Conservation (phyloP, 768 basidiomycete species). For the Auriscalpium vulgare region DNA sequence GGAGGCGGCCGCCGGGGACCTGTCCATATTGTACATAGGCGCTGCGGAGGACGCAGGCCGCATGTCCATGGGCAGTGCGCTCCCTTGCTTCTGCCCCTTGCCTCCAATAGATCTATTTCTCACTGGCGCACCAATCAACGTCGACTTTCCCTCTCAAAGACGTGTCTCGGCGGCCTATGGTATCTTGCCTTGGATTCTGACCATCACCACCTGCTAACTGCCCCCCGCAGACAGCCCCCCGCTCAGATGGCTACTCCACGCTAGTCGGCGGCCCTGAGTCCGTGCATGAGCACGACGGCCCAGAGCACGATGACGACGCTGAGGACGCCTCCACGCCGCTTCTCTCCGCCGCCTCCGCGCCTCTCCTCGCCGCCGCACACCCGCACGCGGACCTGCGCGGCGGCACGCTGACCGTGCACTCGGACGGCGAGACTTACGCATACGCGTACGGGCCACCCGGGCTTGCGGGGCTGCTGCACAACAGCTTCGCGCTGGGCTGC, state of each 20-base stretch:
- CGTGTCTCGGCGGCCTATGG: no score
- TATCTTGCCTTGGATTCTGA: no score
- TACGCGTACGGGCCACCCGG: slow-evolving; percentile 74
- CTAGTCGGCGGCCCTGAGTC: background rate
- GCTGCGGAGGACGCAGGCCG: no score
- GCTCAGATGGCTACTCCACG: slow-evolving; percentile 1
- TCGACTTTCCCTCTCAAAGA: no score
- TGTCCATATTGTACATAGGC: no score
- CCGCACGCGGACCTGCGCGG: slow-evolving; percentile 3
- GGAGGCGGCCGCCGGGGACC: no score
- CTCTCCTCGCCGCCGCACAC: background rate
- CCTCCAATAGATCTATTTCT: background rate
- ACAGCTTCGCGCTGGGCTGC: slow-evolving; percentile 58
- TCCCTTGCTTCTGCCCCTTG: no score
- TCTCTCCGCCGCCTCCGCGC: background rate
- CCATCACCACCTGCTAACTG: no score
- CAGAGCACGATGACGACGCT: background rate
- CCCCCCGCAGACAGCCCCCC: background rate
- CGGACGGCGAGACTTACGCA: slow-evolving; percentile 32
- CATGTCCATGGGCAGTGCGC: no score
- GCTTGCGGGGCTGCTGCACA: slow-evolving; percentile 52
- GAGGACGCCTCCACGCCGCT: slow-evolving; percentile 7
- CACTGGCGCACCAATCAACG: background rate
- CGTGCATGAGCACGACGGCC: background rate
- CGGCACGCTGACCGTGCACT: slow-evolving; percentile 10